These are phyloP conservation scores for Chlamydomonas sphaeroides DNA, from an alignment of 139 green algal genomes.

Conservation along the genomic window DNA sequence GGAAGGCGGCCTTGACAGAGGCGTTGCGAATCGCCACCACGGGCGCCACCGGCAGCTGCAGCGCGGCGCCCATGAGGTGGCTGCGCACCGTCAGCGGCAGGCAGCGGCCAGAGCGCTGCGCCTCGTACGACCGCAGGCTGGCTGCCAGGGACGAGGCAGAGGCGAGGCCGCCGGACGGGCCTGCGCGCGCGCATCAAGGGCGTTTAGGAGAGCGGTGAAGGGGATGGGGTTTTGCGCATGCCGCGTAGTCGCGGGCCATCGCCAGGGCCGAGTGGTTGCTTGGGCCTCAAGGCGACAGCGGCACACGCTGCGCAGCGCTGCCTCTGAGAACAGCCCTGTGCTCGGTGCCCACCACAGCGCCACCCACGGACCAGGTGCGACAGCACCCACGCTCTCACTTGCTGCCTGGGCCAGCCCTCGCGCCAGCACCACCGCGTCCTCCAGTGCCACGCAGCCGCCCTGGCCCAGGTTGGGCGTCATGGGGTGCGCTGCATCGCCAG, in stretches of 20 bases:
- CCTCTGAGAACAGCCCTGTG: too few species aligned
- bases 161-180: background rate
- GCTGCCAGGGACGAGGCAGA: constrained; percentile 10
- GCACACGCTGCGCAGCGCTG: too few species aligned
- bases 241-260: too few species aligned
- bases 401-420: constrained; percentile 34
- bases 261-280: too few species aligned
- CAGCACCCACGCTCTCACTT: background rate
- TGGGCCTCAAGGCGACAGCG: too few species aligned
- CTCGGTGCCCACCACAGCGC: too few species aligned
- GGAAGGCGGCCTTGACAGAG: constrained; percentile 38
- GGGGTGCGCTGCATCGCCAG: constrained; percentile 82
- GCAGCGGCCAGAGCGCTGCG: constrained; percentile 45
- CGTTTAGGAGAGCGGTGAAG: background rate
- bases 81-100: constrained; percentile 45
- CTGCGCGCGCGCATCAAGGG: background rate
- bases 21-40: constrained; percentile 20
- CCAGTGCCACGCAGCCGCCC: constrained; percentile 41
- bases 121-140: constrained; percentile 67
- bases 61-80: constrained; percentile 44
- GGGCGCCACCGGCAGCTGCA: constrained; percentile 12
- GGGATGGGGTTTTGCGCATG: background rate
- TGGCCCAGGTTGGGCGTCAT: constrained; percentile 83
- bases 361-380: too few species aligned
- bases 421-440: constrained; percentile 79